phyloP scores from a whole-genome alignment of 1,139 yeast genomes.

The Protomyces macrosporus region DNA sequence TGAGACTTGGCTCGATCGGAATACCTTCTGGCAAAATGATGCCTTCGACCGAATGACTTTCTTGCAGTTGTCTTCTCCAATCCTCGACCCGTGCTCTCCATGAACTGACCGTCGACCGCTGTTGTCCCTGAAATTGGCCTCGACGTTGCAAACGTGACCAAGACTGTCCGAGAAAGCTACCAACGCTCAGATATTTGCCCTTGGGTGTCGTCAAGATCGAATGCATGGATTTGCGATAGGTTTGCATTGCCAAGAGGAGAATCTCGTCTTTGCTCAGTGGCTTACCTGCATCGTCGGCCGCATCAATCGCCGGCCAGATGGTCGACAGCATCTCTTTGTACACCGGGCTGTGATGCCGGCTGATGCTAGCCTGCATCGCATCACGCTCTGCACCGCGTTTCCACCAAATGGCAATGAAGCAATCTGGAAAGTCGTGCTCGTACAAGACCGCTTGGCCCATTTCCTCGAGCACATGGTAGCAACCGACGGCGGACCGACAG shows the following conservation, averaged over 20 bases:
- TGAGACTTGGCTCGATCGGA: not conserved
- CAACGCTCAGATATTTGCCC: not conserved
- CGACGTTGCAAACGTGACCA: not conserved
- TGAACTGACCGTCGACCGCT: not conserved
- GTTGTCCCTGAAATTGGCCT: not conserved
- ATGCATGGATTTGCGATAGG: not conserved
- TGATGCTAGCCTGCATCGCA: not conserved
- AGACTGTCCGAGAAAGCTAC: not conserved
- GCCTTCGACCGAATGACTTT: not conserved
- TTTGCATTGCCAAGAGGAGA: not conserved
- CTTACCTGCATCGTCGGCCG: not conserved
- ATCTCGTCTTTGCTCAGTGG: not conserved
- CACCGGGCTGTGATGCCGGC: not conserved
- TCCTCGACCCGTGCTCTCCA: not conserved
- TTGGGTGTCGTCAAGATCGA: not conserved
- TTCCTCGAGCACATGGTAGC: slow-evolving; percentile 12
- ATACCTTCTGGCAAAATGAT: not conserved
- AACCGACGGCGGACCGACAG: slow-evolving; percentile 9
- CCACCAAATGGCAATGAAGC: slow-evolving; percentile 18
- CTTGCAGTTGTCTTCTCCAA: not conserved
- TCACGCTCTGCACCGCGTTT: slow-evolving; percentile 10
- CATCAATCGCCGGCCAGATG: slow-evolving; percentile 8
- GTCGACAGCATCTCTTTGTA: not conserved
- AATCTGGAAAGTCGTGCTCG: slow-evolving; percentile 17
- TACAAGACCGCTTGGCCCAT: slow-evolving; percentile 1